Evolutionary conservation across 2,329 filamentous ascomycete genomes (phyloP).

Genomic region (Sphaerostilbella broomeana): DNA sequence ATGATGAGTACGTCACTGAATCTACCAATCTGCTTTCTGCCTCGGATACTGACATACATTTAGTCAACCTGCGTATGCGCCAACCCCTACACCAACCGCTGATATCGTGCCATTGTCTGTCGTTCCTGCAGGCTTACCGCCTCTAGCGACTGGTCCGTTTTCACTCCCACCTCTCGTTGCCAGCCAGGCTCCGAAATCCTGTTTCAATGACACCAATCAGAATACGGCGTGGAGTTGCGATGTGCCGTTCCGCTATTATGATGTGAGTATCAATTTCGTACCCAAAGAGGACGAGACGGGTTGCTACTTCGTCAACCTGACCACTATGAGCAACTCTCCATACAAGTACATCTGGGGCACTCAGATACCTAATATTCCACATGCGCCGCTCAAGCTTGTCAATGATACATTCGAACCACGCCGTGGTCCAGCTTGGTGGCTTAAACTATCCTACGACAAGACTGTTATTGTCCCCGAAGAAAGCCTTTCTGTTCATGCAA

Average conservation of each 20-base stretch:
- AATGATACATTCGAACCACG: slow-evolving; percentile 42
- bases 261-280: slow-evolving; percentile 34
- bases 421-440: slow-evolving; percentile 51
- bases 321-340: slow-evolving; percentile 33
- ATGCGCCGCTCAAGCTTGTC: slow-evolving; percentile 40
- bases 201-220: slow-evolving; percentile 50
- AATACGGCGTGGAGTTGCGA: slow-evolving; percentile 59
- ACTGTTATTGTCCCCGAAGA: slow-evolving; percentile 46
- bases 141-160: slow-evolving; percentile 50
- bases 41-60: not conserved
- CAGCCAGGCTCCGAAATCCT: slow-evolving; percentile 45
- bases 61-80: slow-evolving; percentile 15
- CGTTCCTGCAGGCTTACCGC: slow-evolving; percentile 43
- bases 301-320: slow-evolving; percentile 36
- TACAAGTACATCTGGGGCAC: slow-evolving; percentile 46
- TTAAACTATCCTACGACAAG: slow-evolving; percentile 47
- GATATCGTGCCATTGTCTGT: slow-evolving; percentile 47
- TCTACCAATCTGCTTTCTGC: not conserved
- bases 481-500: slow-evolving; percentile 24
- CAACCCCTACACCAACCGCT: slow-evolving; percentile 30
- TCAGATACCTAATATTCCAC: slow-evolving; percentile 40
- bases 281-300: slow-evolving; percentile 21
- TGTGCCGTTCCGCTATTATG: slow-evolving; percentile 40
- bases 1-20: slow-evolving; percentile 20
- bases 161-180: slow-evolving; percentile 48